A percentile compares a stretch with the other conserved stretches of the same genome.
phyloP scores from a whole-genome alignment of 1,139 yeast genomes.

The Yamadazyma blattariae region DNA sequence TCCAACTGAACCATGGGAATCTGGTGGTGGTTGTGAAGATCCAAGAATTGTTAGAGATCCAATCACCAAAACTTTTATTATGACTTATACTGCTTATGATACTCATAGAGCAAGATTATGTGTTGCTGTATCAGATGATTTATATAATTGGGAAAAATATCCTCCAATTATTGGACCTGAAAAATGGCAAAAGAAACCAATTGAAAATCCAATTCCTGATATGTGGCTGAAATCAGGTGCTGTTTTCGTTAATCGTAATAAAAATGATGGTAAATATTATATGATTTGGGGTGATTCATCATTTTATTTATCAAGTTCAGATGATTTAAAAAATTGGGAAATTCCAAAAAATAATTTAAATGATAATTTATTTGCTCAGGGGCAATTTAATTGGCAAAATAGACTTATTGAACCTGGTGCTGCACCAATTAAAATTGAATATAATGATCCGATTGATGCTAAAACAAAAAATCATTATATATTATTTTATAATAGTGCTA shows the following conservation, averaged over 20 bases:
- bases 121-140: slow-evolving; percentile 39
- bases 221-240: slow-evolving; percentile 49
- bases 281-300: slow-evolving; percentile 48
- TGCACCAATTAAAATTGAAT: slow-evolving; percentile 38
- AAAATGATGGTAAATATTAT: slow-evolving; percentile 38
- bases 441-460: slow-evolving; percentile 20
- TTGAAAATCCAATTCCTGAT: slow-evolving; percentile 22
- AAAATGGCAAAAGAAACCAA: slow-evolving; percentile 25
- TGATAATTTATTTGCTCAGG: slow-evolving; percentile 26
- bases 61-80: slow-evolving; percentile 28
- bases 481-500: slow-evolving; percentile 40
- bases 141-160: slow-evolving; percentile 39
- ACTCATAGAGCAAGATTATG: slow-evolving; percentile 35
- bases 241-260: slow-evolving; percentile 31
- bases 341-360: slow-evolving; percentile 20
- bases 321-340: slow-evolving; percentile 36
- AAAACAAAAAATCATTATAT: slow-evolving; percentile 35
- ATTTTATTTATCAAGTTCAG: slow-evolving; percentile 36
- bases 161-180: slow-evolving; percentile 37
- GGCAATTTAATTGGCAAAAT: slow-evolving; percentile 31
- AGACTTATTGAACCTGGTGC: slow-evolving; percentile 45
- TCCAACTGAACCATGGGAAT: slow-evolving; percentile 42
- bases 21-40: slow-evolving; percentile 45
- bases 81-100: slow-evolving; percentile 46
- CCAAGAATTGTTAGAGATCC: slow-evolving; percentile 45